Evolutionary conservation across 2,329 filamentous ascomycete genomes (phyloP), one percentile per base, ranked within the genome.

Genomic region (Exophiala viscosa): DNA sequence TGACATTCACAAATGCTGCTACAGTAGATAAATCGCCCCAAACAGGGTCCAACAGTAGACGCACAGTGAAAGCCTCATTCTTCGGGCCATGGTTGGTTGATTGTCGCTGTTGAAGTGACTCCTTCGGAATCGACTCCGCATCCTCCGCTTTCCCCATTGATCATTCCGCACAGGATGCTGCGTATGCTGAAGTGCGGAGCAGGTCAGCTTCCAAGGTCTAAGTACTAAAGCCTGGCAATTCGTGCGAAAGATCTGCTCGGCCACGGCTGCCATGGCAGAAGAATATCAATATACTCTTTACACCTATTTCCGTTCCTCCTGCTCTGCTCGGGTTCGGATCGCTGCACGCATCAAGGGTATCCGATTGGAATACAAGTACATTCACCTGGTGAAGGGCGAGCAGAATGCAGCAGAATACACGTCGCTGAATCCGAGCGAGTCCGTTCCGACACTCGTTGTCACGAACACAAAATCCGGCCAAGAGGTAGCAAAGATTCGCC

Each of bases 251-350:
- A 42, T 13, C 5, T 17, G 17, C 18, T 40, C 11, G 20, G 14
- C 3, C 40, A n/a, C n/a, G 10, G 40, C 23, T 11, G 13, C 20
- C 47, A 50, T 35, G 39, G 31, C 47, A n/a, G 40, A 42, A 23
- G 2, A 11, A 31, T 50, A 60, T 48, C 54, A 54, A 34, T 62
- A 66, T 48, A 59, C 67, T 1, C 75, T 85, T 8, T 76, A 85
- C 70, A 78, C 75, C 55, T 85, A 83, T 69, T 84, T 79, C 67
- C 75, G 80, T 57, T 85, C 82, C 43, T 84, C 81, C 13, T 85
- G 81, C 69, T 79, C 81, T 1, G 81, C 77, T 0, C 78, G 83
- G 10, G 69, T 86, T 4, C 80, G 81, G 41, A 84, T 85, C 54
- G 79, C 80, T 9, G 70, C 83, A 1, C 69, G 79, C 50, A 69